Evolutionary conservation across 2,329 filamentous ascomycete species (phyloP).

Genomic region (Colletotrichum orchidophilum): DNA sequence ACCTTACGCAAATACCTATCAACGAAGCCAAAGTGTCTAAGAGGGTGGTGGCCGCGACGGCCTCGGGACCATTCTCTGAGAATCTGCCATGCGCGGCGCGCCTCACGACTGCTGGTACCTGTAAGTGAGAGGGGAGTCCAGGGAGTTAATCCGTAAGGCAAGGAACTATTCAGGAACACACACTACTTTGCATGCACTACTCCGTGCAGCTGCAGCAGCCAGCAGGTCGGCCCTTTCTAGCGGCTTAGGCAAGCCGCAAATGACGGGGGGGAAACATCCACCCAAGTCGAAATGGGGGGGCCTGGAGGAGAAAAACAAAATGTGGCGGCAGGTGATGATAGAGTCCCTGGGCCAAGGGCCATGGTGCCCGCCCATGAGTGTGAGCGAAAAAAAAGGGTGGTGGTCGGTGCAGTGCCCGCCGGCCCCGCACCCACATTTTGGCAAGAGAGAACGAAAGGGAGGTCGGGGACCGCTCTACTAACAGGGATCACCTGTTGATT

Average conservation of each 20-base stretch:
- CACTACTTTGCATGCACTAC: conserved; percentile 7
- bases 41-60: no score
- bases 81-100: background rate
- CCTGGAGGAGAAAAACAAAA: background rate
- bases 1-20: background rate
- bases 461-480: conserved; percentile 7
- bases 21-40: no score
- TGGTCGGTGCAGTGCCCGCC: conserved; percentile 19
- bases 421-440: conserved; percentile 13
- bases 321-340: conserved; percentile 9
- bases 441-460: conserved; percentile 11
- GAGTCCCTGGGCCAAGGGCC: background rate
- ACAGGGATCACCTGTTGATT: conserved; percentile 21
- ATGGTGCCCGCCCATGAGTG: background rate
- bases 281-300: background rate
- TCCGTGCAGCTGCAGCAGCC: background rate
- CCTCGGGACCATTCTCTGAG: background rate
- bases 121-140: background rate
- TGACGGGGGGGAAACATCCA: background rate
- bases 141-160: background rate
- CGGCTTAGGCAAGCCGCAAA: background rate
- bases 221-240: background rate
- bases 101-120: background rate
- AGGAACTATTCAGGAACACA: background rate
- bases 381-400: conserved; percentile 18